These are phyloP conservation scores for Oryza brachyantha DNA, from an alignment of 176 grass and related monocot genomes.

Conservation along the genomic window DNA sequence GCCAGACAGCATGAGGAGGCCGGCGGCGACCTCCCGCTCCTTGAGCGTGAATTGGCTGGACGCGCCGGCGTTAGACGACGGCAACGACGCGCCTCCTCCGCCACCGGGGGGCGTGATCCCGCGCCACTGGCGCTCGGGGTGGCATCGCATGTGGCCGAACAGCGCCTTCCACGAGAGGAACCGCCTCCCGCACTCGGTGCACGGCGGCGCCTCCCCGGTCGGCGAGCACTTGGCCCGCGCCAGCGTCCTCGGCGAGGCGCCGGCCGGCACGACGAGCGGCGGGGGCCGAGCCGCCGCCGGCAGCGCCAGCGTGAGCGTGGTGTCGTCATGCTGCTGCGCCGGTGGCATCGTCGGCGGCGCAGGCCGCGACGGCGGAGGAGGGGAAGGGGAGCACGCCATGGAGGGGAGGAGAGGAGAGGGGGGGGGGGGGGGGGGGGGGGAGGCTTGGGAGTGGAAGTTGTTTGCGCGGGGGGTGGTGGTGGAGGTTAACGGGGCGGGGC, in stretches of 20 bases:
- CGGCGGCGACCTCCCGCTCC: conserved; percentile 29
- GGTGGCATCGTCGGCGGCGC: not conserved
- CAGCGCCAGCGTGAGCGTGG: conserved; percentile 31
- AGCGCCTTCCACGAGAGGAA: conserved; percentile 62
- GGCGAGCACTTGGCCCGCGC: not conserved
- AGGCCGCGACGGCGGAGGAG: not conserved
- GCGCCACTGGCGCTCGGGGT: conserved; percentile 68
- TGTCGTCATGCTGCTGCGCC: not conserved
- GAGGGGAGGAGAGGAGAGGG: too few species aligned
- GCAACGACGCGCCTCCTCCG: not conserved
- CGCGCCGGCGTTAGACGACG: not conserved
- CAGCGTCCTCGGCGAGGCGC: not conserved
- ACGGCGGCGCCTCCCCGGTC: conserved; percentile 17
- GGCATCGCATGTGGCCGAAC: conserved; percentile 72
- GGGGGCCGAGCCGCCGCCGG: not conserved
- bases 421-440: too few species aligned
- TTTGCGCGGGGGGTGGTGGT: too few species aligned
- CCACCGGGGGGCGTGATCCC: conserved; percentile 39
- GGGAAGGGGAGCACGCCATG: not conserved
- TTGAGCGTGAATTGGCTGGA: conserved; percentile 20
- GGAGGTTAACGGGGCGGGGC: too few species aligned
- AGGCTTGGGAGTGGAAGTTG: too few species aligned
- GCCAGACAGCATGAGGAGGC: conserved; percentile 33
- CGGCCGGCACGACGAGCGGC: not conserved
- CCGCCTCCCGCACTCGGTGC: conserved; percentile 49